Evolutionary conservation across 306 rosid genomes (phyloP).

Genomic region (Malus sieversii): DNA sequence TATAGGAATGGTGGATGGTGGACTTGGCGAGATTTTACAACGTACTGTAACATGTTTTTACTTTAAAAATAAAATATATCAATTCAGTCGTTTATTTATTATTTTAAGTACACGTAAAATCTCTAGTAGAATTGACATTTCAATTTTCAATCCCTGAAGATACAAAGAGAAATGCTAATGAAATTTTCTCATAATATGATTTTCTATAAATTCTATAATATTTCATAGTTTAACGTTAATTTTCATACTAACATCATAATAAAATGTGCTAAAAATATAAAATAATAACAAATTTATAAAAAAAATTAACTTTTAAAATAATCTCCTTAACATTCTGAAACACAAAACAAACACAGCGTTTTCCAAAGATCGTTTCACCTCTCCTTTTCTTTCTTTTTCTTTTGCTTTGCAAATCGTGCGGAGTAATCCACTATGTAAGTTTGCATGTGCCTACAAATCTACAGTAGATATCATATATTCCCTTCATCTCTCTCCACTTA

Average conservation of each 20-base stretch:
- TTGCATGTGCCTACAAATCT: conserved; percentile 82
- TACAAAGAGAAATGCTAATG: no score
- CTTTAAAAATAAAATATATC: neutral
- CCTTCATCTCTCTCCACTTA: conserved; percentile 67
- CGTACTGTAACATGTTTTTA: no score
- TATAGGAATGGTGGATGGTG: conserved; percentile 26
- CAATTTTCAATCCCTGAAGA: no score
- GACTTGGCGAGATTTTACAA: neutral
- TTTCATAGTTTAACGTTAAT: no score
- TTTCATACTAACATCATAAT: no score
- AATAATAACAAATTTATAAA: no score
- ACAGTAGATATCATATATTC: conserved; percentile 72
- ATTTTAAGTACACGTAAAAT: no score
- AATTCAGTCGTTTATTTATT: no score
- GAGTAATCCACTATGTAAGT: conserved; percentile 37
- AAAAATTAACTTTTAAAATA: no score
- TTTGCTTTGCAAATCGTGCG: conserved; percentile 40
- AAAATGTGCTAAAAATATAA: no score
- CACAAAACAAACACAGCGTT: neutral
- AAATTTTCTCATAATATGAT: no score
- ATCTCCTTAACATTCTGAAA: rapidly evolving
- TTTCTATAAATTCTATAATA: no score
- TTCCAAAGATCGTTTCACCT: neutral
- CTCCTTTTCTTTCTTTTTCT: conserved; percentile 9
- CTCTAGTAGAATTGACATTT: neutral